Conservation (phyloP, 2,329 filamentous ascomycete genomes). For the Alternaria panax region DNA sequence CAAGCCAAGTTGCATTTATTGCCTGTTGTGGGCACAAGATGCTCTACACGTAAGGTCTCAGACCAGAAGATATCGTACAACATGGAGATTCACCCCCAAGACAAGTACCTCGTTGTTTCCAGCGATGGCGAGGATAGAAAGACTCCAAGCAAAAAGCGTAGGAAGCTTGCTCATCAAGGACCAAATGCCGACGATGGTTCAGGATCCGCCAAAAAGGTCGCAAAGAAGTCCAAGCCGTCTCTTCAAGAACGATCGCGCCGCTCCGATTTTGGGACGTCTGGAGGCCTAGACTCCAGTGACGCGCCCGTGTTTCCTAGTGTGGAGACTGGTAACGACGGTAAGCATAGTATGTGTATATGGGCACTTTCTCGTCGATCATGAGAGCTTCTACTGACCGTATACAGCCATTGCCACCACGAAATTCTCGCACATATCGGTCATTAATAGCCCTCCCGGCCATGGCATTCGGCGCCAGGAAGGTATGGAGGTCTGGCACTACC, state of each 20-base stretch:
- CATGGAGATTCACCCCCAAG: constrained; percentile 40
- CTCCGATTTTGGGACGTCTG: background rate
- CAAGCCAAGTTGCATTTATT: background rate
- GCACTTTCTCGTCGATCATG: background rate
- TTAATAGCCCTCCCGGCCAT: background rate
- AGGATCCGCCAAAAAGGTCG: background rate
- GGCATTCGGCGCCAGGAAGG: constrained; percentile 3
- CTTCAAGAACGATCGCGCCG: background rate
- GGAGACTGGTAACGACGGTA: background rate
- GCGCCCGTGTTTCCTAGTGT: background rate
- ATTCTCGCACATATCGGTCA: background rate
- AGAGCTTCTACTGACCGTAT: constrained; percentile 4
- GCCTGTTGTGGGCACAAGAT: constrained; percentile 22
- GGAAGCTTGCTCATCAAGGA: background rate
- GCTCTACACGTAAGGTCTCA: constrained; percentile 32
- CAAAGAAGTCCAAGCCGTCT: background rate
- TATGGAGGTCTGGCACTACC: constrained; percentile 10
- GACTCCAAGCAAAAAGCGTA: constrained; percentile 1
- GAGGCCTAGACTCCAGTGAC: background rate
- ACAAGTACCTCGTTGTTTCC: constrained; percentile 23
- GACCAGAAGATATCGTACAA: constrained; percentile 33
- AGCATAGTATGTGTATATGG: background rate
- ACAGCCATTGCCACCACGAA: background rate
- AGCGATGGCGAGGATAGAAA: constrained; percentile 10
- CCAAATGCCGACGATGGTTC: background rate